phyloP scores from a whole-genome alignment of 2,329 filamentous ascomycete species.

The Alternaria novae-zelandiae region DNA sequence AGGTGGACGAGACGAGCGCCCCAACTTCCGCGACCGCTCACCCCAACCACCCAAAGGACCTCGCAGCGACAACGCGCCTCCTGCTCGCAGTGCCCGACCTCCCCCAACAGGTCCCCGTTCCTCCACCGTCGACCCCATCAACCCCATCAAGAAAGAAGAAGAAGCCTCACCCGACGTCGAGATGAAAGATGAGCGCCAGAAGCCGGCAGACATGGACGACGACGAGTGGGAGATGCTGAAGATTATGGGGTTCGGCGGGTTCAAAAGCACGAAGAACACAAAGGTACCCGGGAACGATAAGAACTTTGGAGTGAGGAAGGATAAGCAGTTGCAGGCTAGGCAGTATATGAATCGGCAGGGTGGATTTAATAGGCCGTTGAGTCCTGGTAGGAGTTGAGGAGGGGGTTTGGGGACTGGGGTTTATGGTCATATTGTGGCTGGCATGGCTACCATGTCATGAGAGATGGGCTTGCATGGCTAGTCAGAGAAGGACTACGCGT shows the following conservation, averaged over 20 bases:
- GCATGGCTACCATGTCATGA: too few species aligned
- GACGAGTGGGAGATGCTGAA: conserved; percentile 80
- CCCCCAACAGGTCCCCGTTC: conserved; percentile 16
- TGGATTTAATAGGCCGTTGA: conserved; percentile 81
- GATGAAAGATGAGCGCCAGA: conserved; percentile 36
- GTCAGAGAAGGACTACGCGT: too few species aligned
- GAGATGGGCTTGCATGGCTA: too few species aligned
- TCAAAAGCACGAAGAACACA: conserved; percentile 84
- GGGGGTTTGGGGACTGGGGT: not conserved
- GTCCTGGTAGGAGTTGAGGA: conserved; percentile 44
- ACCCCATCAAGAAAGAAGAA: conserved; percentile 14
- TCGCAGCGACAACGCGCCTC: conserved; percentile 18
- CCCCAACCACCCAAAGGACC: conserved; percentile 38
- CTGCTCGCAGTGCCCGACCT: conserved; percentile 11
- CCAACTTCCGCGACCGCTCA: conserved; percentile 13
- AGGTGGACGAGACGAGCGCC: conserved; percentile 16
- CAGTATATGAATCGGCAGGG: conserved; percentile 94
- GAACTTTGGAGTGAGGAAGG: conserved; percentile 80
- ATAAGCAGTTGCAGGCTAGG: conserved; percentile 92
- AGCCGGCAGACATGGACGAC: conserved; percentile 56
- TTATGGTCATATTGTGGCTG: too few species aligned
- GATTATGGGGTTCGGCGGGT: conserved; percentile 89
- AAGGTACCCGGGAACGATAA: conserved; percentile 86
- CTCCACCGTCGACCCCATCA: conserved; percentile 4
- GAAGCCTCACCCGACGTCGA: conserved; percentile 32